A percentile compares a stretch with the other conserved stretches of the same genome.
phyloP scores from a whole-genome alignment of 257 asterid species.

The Solanum tarapatanum region DNA sequence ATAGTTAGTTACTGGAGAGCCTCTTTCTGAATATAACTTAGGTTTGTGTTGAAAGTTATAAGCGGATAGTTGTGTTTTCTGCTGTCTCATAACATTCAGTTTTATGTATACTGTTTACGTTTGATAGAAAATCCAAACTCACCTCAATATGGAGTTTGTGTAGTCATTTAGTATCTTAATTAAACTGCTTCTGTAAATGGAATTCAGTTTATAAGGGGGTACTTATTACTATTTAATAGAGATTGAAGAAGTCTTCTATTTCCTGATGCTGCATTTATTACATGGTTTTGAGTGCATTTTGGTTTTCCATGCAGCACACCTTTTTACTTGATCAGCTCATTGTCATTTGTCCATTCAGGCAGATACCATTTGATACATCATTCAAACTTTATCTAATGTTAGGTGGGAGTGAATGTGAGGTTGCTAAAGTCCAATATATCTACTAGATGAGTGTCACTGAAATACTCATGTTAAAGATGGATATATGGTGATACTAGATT shows the following conservation, averaged over 20 bases:
- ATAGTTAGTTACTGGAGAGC: not conserved
- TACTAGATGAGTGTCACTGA: not conserved
- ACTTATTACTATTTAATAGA: not conserved
- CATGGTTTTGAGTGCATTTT: not conserved
- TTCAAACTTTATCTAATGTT: not conserved
- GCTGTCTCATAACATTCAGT: not conserved
- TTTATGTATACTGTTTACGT: not conserved
- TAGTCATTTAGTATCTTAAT: not conserved
- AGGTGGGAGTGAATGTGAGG: not conserved
- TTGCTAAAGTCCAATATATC: not conserved
- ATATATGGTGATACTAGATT: not conserved
- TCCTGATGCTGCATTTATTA: not conserved
- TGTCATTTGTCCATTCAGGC: not conserved
- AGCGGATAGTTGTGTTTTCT: not conserved
- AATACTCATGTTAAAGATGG: not conserved
- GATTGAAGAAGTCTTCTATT: not conserved
- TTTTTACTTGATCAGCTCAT: not conserved
- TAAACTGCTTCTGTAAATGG: not conserved
- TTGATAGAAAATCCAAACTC: not conserved
- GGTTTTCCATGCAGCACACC: not conserved
- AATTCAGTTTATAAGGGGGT: not conserved
- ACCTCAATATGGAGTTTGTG: not conserved
- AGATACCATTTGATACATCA: not conserved
- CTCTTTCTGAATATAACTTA: not conserved
- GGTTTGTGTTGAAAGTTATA: not conserved